Evolutionary conservation across 495 filamentous ascomycete species (phyloP).

Genomic region (Echria macrotheca): DNA sequence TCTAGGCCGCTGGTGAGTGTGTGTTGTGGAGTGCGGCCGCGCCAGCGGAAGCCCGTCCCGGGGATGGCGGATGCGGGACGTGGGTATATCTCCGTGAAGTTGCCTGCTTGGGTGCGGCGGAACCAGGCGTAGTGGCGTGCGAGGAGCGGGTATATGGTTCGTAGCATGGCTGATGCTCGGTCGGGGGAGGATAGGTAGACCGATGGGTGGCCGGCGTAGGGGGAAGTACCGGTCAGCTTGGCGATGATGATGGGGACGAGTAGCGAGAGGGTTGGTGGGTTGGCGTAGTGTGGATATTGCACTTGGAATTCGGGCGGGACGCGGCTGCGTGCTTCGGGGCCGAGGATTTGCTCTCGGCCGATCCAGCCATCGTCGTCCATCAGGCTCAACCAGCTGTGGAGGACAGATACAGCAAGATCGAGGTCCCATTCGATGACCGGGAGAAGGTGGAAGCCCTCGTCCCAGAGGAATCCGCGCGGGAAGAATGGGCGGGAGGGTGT

Average conservation of each 20-base stretch:
- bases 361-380: constrained; percentile 97
- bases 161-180: constrained; percentile 18
- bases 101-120: constrained; percentile 78
- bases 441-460: constrained; percentile 90
- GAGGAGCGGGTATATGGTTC: constrained; percentile 69
- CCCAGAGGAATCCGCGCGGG: constrained; percentile 89
- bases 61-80: constrained; percentile 73
- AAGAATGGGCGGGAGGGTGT: constrained; percentile 91
- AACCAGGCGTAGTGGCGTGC: constrained; percentile 89
- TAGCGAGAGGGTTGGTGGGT: constrained; percentile 90
- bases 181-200: constrained; percentile 12
- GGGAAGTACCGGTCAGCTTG: constrained; percentile 41
- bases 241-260: constrained; percentile 74
- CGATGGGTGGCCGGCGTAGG: constrained; percentile 14
- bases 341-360: constrained; percentile 87
- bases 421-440: constrained; percentile 86
- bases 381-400: constrained; percentile 84
- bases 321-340: constrained; percentile 82
- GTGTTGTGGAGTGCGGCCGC: constrained; percentile 75
- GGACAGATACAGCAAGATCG: constrained; percentile 80
- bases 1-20: constrained; percentile 85
- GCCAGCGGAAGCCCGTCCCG: constrained; percentile 87
- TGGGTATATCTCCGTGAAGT: constrained; percentile 69
- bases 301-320: constrained; percentile 84
- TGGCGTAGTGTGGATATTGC: constrained; percentile 93